These are phyloP conservation scores for Aspergillus diversus DNA, from an alignment of 495 filamentous ascomycete genomes.

Conservation along the genomic window DNA sequence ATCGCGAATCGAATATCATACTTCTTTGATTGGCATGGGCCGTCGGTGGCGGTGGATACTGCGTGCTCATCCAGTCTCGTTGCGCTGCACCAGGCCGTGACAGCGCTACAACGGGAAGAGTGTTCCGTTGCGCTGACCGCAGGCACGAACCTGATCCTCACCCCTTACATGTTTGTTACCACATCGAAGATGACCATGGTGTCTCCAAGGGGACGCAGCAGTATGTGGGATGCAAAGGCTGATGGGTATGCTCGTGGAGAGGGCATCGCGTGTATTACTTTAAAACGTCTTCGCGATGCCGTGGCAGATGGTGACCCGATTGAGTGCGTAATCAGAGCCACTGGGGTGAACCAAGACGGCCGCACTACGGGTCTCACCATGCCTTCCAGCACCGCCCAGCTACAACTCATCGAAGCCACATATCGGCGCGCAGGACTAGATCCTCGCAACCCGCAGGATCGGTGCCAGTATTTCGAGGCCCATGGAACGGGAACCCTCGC, in stretches of 20 bases:
- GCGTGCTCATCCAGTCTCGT: slow-evolving; percentile 40
- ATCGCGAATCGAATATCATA: neutral
- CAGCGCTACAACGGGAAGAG: slow-evolving; percentile 32
- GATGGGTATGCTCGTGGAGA: slow-evolving; percentile 70
- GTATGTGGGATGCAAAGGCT: slow-evolving; percentile 54
- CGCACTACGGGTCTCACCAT: slow-evolving; percentile 32
- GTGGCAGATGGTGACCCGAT: slow-evolving; percentile 30
- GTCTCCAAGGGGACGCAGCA: slow-evolving; percentile 31
- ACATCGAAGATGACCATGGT: slow-evolving; percentile 51
- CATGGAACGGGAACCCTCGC: slow-evolving; percentile 45
- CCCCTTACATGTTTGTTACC: slow-evolving; percentile 33
- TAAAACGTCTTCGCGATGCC: slow-evolving; percentile 38
- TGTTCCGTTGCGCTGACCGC: slow-evolving; percentile 35
- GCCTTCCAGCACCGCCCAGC: slow-evolving; percentile 35
- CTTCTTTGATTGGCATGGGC: neutral
- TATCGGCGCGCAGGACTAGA: slow-evolving; percentile 39
- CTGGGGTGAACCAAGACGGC: slow-evolving; percentile 40
- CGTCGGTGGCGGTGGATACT: slow-evolving; percentile 35
- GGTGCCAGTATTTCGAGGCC: slow-evolving; percentile 40
- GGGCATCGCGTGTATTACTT: slow-evolving; percentile 32
- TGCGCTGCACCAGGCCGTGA: slow-evolving; percentile 35
- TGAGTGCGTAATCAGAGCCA: slow-evolving; percentile 37
- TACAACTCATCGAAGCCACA: slow-evolving; percentile 28
- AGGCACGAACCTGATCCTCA: slow-evolving; percentile 39
- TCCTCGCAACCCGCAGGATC: slow-evolving; percentile 18